phyloP scores from a whole-genome alignment of 2,329 filamentous ascomycete genomes.

The Ramularia collo-cygni region DNA sequence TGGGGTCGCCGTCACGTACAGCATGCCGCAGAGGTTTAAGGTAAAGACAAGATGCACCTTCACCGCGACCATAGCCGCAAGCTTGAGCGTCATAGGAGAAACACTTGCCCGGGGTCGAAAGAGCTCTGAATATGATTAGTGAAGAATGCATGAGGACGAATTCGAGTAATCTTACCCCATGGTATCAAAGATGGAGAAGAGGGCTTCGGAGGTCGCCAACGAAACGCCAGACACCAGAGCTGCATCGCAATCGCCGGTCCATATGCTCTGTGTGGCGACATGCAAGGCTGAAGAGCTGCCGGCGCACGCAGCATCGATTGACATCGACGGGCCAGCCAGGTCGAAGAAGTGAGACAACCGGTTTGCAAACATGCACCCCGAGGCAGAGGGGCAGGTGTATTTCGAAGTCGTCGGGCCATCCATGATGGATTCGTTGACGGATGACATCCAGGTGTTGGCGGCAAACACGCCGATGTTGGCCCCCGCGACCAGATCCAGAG shows the following conservation, averaged over 20 bases:
- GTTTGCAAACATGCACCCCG: conserved; percentile 10
- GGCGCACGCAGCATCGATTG: conserved; percentile 13
- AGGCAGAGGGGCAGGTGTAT: conserved; percentile 13
- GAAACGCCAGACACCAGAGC: conserved; percentile 2
- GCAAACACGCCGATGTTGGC: conserved; percentile 10
- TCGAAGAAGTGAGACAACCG: conserved; percentile 14
- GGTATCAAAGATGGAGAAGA: neutral
- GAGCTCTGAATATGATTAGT: conserved; percentile 10
- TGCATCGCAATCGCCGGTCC: conserved; percentile 1
- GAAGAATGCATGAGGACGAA: no score
- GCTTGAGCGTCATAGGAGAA: conserved; percentile 4
- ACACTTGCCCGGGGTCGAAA: conserved; percentile 7
- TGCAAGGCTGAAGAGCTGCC: conserved; percentile 3
- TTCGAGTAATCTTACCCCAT: no score
- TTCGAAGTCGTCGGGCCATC: conserved; percentile 4
- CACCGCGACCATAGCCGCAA: conserved; percentile 2
- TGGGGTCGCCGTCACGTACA: conserved; percentile 6
- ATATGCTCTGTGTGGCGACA: conserved; percentile 2
- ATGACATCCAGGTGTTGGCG: conserved; percentile 10
- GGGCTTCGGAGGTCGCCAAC: neutral
- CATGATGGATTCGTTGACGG: conserved; percentile 3
- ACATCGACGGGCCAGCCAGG: conserved; percentile 9
- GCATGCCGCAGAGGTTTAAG: conserved; percentile 6
- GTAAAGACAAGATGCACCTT: conserved; percentile 1
- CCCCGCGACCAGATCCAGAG: conserved; percentile 6